Evolutionary conservation across 306 rosid genomes (phyloP).

Genomic region (Cicer bijugum): DNA sequence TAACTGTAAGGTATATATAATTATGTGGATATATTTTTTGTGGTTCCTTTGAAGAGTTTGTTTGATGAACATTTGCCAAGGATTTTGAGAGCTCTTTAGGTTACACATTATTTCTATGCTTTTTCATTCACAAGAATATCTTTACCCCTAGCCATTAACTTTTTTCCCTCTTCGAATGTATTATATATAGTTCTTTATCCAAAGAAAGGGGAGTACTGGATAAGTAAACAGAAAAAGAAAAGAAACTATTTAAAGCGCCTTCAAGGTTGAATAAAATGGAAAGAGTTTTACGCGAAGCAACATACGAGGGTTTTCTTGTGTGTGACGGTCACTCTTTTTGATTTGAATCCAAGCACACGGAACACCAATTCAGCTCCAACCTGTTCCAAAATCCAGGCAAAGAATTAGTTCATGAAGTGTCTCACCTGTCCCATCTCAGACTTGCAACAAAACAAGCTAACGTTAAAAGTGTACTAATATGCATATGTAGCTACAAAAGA

Average conservation of each 20-base stretch:
- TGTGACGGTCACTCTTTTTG: constrained; percentile 92
- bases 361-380: constrained; percentile 86
- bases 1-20: not conserved
- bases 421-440: constrained; percentile 37
- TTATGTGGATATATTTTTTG: not conserved
- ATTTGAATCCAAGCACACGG: constrained; percentile 95
- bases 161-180: not conserved
- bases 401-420: constrained; percentile 39
- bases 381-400: constrained; percentile 57
- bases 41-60: not conserved
- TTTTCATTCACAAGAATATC: not conserved
- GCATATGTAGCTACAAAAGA: constrained; percentile 34
- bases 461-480: not conserved
- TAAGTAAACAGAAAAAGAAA: not conserved
- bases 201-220: not conserved
- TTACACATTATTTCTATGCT: not conserved
- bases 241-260: not conserved
- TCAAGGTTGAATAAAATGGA: constrained; percentile 16
- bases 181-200: not conserved
- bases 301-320: constrained; percentile 96
- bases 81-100: not conserved
- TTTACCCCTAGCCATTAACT: not conserved
- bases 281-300: constrained; percentile 28
- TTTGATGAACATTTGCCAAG: not conserved
- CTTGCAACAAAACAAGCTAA: constrained; percentile 15